Evolutionary conservation across 2,329 filamentous ascomycete species (phyloP).

Genomic region (Apiospora kogelbergensis): DNA sequence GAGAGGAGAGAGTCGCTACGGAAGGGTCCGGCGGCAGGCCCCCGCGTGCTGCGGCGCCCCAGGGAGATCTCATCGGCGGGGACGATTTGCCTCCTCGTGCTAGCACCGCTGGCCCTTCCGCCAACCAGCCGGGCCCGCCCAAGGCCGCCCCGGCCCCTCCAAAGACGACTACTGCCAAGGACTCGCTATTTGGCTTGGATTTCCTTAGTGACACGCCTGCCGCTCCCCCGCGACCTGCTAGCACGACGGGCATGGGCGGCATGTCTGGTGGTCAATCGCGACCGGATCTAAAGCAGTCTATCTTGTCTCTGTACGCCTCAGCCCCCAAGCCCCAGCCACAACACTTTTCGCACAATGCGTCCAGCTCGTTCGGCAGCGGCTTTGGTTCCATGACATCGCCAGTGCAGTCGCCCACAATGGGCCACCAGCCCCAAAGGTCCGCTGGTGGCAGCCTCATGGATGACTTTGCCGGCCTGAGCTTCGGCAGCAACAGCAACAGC

Average conservation of each 20-base stretch:
- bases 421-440: conserved; percentile 49
- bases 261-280: conserved; percentile 67
- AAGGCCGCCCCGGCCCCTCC: conserved; percentile 67
- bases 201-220: conserved; percentile 77
- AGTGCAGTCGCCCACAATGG: conserved; percentile 51
- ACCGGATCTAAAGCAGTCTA: conserved; percentile 95
- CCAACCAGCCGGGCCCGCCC: conserved; percentile 52
- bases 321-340: conserved; percentile 72
- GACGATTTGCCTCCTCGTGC: conserved; percentile 68
- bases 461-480: conserved; percentile 73
- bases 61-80: conserved; percentile 81
- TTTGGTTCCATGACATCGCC: conserved; percentile 69
- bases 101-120: conserved; percentile 68
- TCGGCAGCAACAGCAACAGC: conserved; percentile 33
- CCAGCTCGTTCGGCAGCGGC: conserved; percentile 63
- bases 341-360: conserved; percentile 45
- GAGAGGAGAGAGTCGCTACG: conserved; percentile 60
- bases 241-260: conserved; percentile 67
- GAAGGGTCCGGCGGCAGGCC: conserved; percentile 52
- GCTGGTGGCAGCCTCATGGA: conserved; percentile 70
- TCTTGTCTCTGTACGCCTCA: conserved; percentile 89
- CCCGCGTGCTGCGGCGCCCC: conserved; percentile 39
- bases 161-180: conserved; percentile 71
- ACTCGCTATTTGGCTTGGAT: conserved; percentile 88
- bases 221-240: conserved; percentile 77